Base-by-base conservation (phyloP, 352 stramenopile species). In the Pilasporangium apinafurcum region DNA sequence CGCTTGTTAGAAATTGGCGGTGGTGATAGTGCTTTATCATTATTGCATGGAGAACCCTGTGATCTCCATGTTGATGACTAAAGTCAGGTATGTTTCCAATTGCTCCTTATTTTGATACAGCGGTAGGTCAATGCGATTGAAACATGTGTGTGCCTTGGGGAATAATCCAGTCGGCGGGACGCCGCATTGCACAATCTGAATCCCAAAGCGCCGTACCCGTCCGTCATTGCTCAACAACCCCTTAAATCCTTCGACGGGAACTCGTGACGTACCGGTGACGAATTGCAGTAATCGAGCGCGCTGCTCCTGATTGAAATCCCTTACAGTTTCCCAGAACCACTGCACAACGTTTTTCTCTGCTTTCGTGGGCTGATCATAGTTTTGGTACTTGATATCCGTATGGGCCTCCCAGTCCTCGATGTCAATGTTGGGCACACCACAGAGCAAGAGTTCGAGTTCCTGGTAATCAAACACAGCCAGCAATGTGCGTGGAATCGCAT, bases 1-100 rank as follows among this genome's bases (percentile, higher is more conserved):
- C n/a, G n/a, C n/a, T n/a, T n/a, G n/a, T n/a, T n/a, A n/a, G n/a
- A n/a, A n/a, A n/a, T n/a, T n/a, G n/a, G n/a, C n/a, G n/a, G n/a
- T n/a, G n/a, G n/a, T n/a, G n/a, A n/a, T n/a, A n/a, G n/a, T n/a
- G n/a, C n/a, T n/a, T n/a, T n/a, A n/a, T n/a, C 37, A 46, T 61
- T 91, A 98, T 48, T 98, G 92, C 69, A 98, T 98, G 41, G 90
- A 91, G 56, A 98, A 98, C 27, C 93, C 93, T 13, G 93, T 98
- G 54, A 95, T 86, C 63, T 98, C 92, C 93, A 98, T 98, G 44
- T 97, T 97, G 51, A 99, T 98, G 9, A 98, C 95, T 43, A 98
- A 86, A 8, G 97, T 78, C 9, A 99, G 71, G 65, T 98, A 98
- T 53, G 96, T 95, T 57, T 88, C 83, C 59, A 99, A 79, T 65